These are phyloP conservation scores for Candida ovalis DNA, from an alignment of 805 yeast genomes.

Conservation along the genomic window DNA sequence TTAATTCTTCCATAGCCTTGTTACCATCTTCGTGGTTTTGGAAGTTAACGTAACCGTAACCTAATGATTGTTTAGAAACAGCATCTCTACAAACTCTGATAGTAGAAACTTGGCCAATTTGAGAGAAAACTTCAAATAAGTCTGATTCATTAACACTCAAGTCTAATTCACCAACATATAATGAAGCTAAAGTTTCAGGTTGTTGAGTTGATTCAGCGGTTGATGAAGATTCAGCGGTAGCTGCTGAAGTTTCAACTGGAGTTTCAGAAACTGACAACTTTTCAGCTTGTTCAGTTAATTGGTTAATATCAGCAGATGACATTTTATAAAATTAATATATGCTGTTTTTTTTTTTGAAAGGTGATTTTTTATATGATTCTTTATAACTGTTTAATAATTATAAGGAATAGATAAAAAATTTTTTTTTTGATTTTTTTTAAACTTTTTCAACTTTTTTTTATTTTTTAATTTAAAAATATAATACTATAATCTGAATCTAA, in stretches of 20 bases:
- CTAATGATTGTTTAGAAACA: conserved; percentile 91
- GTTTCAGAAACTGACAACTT: conserved; percentile 32
- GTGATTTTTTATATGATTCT: conserved; percentile 1
- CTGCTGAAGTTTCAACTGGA: conserved; percentile 28
- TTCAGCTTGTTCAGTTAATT: conserved; percentile 32
- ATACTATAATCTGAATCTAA: neutral
- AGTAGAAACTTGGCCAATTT: conserved; percentile 91
- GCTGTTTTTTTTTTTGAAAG: conserved; percentile 14
- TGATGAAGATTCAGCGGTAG: conserved; percentile 32
- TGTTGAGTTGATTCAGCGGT: conserved; percentile 35
- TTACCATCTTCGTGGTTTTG: conserved; percentile 86
- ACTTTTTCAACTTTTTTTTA: conserved; percentile 17
- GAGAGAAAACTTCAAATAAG: conserved; percentile 90
- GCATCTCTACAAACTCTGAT: conserved; percentile 99
- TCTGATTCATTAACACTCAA: conserved; percentile 90
- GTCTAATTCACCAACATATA: conserved; percentile 97
- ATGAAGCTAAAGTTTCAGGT: conserved; percentile 69
- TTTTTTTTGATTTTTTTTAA: conserved; percentile 20
- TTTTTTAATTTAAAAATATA: conserved; percentile 9
- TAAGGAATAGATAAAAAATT: conserved; percentile 11
- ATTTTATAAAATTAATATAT: conserved; percentile 13
- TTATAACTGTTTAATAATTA: conserved; percentile 2
- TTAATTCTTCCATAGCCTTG: conserved; percentile 90
- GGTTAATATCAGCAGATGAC: conserved; percentile 34
- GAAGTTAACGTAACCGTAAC: conserved; percentile 98